These are phyloP conservation scores for Backusella tarrabulga DNA, from an alignment of 192 early-diverging fungal genomes.

Conservation along the genomic window DNA sequence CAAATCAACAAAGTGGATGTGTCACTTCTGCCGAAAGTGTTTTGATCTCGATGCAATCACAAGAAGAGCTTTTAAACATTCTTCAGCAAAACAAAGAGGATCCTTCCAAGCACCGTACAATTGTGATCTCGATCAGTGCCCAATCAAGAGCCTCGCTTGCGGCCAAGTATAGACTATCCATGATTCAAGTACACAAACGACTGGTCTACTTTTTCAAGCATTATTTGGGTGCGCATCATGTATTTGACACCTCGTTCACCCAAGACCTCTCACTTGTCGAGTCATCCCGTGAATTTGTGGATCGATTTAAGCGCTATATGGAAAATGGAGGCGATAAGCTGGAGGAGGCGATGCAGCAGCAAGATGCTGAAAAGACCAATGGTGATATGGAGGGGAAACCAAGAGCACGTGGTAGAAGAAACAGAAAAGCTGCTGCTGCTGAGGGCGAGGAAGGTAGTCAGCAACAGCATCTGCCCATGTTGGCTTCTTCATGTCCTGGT, in stretches of 20 bases:
- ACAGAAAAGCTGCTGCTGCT: slow-evolving; percentile 21
- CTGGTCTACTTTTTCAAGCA: slow-evolving; percentile 74
- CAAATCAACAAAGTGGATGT: slow-evolving; percentile 69
- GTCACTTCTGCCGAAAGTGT: slow-evolving; percentile 98
- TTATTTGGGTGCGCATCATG: slow-evolving; percentile 75
- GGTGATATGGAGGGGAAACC: slow-evolving; percentile 11
- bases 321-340: slow-evolving; percentile 25
- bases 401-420: slow-evolving; percentile 20
- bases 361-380: slow-evolving; percentile 24
- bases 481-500: slow-evolving; percentile 70
- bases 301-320: slow-evolving; percentile 56
- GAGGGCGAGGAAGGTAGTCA: slow-evolving; percentile 28
- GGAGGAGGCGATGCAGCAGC: slow-evolving; percentile 32
- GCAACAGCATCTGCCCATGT: slow-evolving; percentile 48
- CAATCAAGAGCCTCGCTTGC: slow-evolving; percentile 91
- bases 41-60: slow-evolving; percentile 88
- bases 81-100: slow-evolving; percentile 58
- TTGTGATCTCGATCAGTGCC: slow-evolving; percentile 89
- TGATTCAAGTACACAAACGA: slow-evolving; percentile 55
- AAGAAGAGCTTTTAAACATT: slow-evolving; percentile 80
- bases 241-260: slow-evolving; percentile 89
- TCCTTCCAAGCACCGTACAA: slow-evolving; percentile 43
- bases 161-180: slow-evolving; percentile 73
- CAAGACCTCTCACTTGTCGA: slow-evolving; percentile 86
- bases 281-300: slow-evolving; percentile 87